Base-by-base conservation (phyloP, 164 flowering plant genomes). In the Umbellularia californica region DNA sequence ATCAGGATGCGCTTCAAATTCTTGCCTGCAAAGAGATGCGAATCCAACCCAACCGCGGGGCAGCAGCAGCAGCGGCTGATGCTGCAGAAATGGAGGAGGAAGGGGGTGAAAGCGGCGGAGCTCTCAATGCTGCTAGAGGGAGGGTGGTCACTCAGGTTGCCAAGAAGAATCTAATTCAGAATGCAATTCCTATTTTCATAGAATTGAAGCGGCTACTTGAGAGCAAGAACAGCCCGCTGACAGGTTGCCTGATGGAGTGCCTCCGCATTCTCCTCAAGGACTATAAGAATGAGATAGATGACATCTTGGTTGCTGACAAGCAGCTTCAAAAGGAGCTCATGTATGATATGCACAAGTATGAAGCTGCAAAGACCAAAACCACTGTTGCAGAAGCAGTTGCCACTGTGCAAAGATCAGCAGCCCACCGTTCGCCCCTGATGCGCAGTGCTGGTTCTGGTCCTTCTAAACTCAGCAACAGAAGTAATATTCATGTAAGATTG, bases 211-310 rank as follows among this genome's bases (percentile, higher is more conserved):
- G 97, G 64, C 82, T 92, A 9, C 51, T 96, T 3, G 98, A 92
- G 79, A 89, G 86, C 88, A 90, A 88, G 79, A 95, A 95, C 83
- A 95, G 97, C 78, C 93, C 97, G 13, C 92, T 95, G 50, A 86
- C 78, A 2, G 99, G 99, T 52, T 86, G 97, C 72, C 94, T 96
- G 51, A 96, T 96, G 99, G 99, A 96, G 68, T 94, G 98, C 87
- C 93, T 94, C 2, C 80, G 98, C 23, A 78, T 83, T 70, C 88
- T 96, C 64, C 95, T 96, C 73, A 92, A 92, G 80, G 99, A 96
- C 84, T 92, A 90, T 86, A 92, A 92, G 81, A 87, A 90, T 65
- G 98, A 96, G 82, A 96, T 96, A 55, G 98, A 92, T 10, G 99
- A 96, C 68, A 87, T 96, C 58, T 70, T 96, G 73, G 88, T 91